phyloP scores from a whole-genome alignment of 441 rosid genomes.

The Manihot esculenta region DNA sequence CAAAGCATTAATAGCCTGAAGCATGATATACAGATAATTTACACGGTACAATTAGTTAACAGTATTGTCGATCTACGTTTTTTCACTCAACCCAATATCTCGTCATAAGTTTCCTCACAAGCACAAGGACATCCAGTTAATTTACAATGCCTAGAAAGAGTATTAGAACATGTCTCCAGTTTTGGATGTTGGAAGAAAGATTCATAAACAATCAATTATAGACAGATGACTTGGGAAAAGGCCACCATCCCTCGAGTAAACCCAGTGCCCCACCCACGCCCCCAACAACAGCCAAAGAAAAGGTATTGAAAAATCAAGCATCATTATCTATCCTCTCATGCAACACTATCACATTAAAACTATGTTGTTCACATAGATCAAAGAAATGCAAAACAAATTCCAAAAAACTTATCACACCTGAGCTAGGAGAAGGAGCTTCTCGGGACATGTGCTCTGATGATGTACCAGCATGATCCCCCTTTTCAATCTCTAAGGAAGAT shows the following conservation, averaged over 20 bases:
- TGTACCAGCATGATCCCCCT: constrained; percentile 40
- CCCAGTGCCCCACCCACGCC: too few species aligned
- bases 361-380: not conserved
- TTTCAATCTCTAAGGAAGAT: constrained; percentile 52
- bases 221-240: not conserved
- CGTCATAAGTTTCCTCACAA: not conserved
- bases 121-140: not conserved
- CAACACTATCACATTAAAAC: not conserved
- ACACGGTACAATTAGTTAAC: not conserved
- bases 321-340: not conserved
- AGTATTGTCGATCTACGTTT: not conserved
- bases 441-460: constrained; percentile 56
- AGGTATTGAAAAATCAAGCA: not conserved
- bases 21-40: not conserved
- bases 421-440: constrained; percentile 86
- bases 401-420: constrained; percentile 51
- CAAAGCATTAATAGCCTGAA: not conserved
- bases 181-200: not conserved
- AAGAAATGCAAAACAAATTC: not conserved
- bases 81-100: not conserved
- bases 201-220: not conserved
- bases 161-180: not conserved
- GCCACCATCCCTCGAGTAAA: not conserved
- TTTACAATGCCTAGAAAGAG: not conserved
- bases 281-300: too few species aligned